phyloP scores from a whole-genome alignment of 23 red algal species.

The Chondrus crispus region DNA sequence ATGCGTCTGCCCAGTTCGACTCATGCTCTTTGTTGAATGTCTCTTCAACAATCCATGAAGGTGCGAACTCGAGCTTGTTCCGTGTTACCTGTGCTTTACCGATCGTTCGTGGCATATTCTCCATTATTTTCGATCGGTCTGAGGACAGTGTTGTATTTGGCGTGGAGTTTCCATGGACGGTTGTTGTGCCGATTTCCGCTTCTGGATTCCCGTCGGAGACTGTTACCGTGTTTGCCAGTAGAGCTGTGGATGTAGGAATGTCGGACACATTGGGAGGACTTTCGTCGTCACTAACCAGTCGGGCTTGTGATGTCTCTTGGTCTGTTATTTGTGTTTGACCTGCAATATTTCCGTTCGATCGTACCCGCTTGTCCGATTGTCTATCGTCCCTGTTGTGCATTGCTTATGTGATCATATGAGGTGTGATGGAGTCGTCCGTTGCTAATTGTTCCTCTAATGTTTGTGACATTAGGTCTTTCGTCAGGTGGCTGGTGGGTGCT shows the following conservation, averaged over 20 bases:
- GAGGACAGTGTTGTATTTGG: not conserved
- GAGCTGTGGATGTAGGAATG: too few species aligned
- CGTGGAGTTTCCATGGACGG: not conserved
- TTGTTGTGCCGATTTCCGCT: too few species aligned
- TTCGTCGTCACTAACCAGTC: too few species aligned
- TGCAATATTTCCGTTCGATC: too few species aligned
- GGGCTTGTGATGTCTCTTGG: too few species aligned
- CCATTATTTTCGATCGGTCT: not conserved
- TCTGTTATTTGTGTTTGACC: too few species aligned
- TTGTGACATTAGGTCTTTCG: not conserved
- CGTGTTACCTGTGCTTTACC: not conserved
- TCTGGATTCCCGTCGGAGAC: not conserved
- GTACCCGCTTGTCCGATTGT: too few species aligned
- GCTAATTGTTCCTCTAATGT: not conserved
- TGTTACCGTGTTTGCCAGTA: not conserved
- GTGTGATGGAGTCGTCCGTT: too few species aligned
- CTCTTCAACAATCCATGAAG: not conserved
- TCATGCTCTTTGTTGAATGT: not conserved
- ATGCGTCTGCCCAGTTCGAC: not conserved
- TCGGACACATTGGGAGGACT: too few species aligned
- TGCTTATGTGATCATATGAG: too few species aligned
- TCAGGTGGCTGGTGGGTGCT: not conserved
- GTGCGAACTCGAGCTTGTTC: not conserved
- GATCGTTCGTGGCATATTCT: not conserved
- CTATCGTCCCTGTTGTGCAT: too few species aligned